These are phyloP conservation scores for Lactifluus hygrophoroides DNA, from an alignment of 768 basidiomycete species.

Conservation along the genomic window DNA sequence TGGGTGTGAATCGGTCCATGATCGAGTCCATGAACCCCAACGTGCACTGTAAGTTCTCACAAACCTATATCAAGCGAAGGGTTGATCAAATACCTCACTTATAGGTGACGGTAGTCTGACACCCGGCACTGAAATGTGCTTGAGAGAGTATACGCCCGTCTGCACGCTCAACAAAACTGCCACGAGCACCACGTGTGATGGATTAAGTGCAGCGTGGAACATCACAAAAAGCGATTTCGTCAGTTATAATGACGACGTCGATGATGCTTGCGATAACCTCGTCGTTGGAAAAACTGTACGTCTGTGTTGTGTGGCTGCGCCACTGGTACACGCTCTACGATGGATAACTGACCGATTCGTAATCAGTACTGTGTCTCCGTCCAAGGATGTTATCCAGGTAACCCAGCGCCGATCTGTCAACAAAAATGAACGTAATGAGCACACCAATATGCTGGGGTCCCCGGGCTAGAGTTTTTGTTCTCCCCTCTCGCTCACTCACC, in stretches of 20 bases:
- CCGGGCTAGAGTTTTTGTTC: not conserved
- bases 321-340: no score
- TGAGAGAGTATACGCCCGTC: not conserved
- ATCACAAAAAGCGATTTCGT: not conserved
- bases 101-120: not conserved
- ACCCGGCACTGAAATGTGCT: not conserved
- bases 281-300: not conserved
- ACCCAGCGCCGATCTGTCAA: not conserved
- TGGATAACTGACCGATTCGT: not conserved
- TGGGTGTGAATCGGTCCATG: not conserved
- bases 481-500: no score
- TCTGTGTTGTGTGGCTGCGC: not conserved
- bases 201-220: not conserved
- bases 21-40: conserved; percentile 5
- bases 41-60: not conserved
- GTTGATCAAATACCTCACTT: not conserved
- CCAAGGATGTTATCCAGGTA: not conserved
- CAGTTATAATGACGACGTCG: conserved; percentile 6
- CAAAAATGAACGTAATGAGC: not conserved
- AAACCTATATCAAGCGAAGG: not conserved
- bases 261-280: conserved; percentile 3
- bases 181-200: not conserved
- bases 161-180: conserved; percentile 15
- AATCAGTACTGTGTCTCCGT: conserved; percentile 9
- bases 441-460: not conserved